Percentiles rank a stretch among this genome's conserved stretches.
Evolutionary conservation across 495 filamentous ascomycete genomes (phyloP).

Genomic region (Tuber calosporum): DNA sequence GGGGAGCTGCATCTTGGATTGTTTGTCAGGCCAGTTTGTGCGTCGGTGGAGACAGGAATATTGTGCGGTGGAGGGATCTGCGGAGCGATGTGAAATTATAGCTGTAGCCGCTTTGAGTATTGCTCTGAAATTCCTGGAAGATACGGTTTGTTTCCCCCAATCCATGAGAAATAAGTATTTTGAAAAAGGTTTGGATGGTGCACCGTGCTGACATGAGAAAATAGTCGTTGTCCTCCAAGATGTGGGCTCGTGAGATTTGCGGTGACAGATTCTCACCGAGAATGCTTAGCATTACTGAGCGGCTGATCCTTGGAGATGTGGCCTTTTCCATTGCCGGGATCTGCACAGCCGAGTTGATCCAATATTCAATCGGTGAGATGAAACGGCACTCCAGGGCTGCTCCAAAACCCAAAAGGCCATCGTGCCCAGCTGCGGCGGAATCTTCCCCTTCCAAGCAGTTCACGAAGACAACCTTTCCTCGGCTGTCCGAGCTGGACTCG

Average conservation of each 20-base stretch:
- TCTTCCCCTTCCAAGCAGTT: constrained; percentile 18
- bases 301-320: constrained; percentile 34
- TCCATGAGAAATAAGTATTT: constrained; percentile 2
- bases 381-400: constrained; percentile 20
- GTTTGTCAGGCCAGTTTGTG: constrained; percentile 37
- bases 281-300: constrained; percentile 33
- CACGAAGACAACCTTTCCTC: constrained; percentile 31
- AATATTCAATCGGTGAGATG: constrained; percentile 32
- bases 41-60: constrained; percentile 39
- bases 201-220: constrained; percentile 13
- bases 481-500: constrained; percentile 21
- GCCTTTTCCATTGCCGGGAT: constrained; percentile 37
- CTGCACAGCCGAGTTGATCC: constrained; percentile 32
- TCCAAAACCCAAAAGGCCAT: constrained; percentile 13
- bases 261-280: constrained; percentile 30
- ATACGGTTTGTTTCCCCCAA: constrained; percentile 31
- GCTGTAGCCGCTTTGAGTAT: constrained; percentile 38
- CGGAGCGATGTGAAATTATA: constrained; percentile 35
- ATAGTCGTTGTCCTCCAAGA: constrained; percentile 34
- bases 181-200: neutral
- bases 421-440: constrained; percentile 7
- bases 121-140: constrained; percentile 39
- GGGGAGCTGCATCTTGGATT: constrained; percentile 40
- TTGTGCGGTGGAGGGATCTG: constrained; percentile 27
- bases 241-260: constrained; percentile 38